These are phyloP conservation scores for Coprinellus micaceus DNA, from an alignment of 768 basidiomycete genomes.

Conservation along the genomic window DNA sequence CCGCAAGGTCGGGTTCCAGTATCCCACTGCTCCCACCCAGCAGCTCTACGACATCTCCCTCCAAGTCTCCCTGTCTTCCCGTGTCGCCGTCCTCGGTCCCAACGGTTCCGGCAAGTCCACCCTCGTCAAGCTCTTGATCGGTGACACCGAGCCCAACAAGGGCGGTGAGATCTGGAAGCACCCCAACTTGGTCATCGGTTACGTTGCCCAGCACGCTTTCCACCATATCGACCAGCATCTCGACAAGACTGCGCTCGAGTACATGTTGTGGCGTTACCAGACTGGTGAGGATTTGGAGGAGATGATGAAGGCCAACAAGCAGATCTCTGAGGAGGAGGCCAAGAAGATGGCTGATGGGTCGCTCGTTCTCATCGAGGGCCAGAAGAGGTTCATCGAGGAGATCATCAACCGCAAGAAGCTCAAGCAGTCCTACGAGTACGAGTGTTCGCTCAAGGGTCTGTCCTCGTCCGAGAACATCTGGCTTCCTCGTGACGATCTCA, in stretches of 20 bases:
- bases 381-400: conserved; percentile 94
- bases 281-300: conserved; percentile 98
- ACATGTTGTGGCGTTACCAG: conserved; percentile 99
- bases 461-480: conserved; percentile 98
- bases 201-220: conserved; percentile 99
- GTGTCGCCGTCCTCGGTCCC: conserved; percentile 96
- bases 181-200: conserved; percentile 98
- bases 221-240: conserved; percentile 98
- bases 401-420: conserved; percentile 90
- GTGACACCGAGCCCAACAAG: conserved; percentile 94
- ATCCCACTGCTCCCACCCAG: conserved; percentile 80
- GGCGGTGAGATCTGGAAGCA: conserved; percentile 99
- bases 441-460: conserved; percentile 92
- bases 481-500: conserved; percentile 92
- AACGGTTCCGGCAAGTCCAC: conserved; percentile 99
- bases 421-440: conserved; percentile 99
- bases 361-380: conserved; percentile 82
- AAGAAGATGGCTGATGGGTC: conserved; percentile 97
- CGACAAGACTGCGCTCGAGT: conserved; percentile 98
- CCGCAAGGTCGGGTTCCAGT: conserved; percentile 97
- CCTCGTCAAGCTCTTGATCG: conserved; percentile 93
- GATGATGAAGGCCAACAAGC: conserved; percentile 85
- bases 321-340: conserved; percentile 82
- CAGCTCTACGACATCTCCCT: conserved; percentile 93
- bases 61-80: conserved; percentile 96